These are phyloP conservation scores for Sonneratia alba DNA, from an alignment of 345 rosid genomes.

Conservation along the genomic window DNA sequence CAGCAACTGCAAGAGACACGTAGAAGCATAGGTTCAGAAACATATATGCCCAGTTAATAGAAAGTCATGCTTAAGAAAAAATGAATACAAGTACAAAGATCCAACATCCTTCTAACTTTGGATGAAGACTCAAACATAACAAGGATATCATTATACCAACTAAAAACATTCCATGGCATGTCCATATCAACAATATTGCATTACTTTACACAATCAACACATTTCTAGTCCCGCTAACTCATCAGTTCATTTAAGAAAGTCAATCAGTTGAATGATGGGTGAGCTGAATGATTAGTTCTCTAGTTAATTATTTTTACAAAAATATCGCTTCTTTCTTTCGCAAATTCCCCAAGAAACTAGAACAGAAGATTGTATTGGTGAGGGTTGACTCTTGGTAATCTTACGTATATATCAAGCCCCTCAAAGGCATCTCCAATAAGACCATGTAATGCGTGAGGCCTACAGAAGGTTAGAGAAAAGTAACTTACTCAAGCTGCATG, in stretches of 20 bases:
- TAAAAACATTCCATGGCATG: not conserved
- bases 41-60: not conserved
- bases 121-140: not conserved
- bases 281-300: no score
- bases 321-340: not conserved
- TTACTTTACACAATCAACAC: not conserved
- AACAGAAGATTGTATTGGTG: not conserved
- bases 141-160: not conserved
- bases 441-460: not conserved
- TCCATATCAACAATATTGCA: not conserved
- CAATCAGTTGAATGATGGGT: no score
- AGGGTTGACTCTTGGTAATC: not conserved
- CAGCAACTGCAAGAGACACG: not conserved
- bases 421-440: not conserved
- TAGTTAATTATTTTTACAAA: not conserved
- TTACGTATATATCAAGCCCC: not conserved
- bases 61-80: not conserved
- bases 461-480: not conserved
- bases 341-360: not conserved
- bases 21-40: not conserved
- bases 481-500: conserved; percentile 8
- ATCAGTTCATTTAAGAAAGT: not conserved
- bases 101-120: not conserved
- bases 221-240: not conserved
- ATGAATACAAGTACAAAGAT: not conserved